Base-by-base conservation (phyloP, 148 eudicot species). In the Chenopodium suecicum region DNA sequence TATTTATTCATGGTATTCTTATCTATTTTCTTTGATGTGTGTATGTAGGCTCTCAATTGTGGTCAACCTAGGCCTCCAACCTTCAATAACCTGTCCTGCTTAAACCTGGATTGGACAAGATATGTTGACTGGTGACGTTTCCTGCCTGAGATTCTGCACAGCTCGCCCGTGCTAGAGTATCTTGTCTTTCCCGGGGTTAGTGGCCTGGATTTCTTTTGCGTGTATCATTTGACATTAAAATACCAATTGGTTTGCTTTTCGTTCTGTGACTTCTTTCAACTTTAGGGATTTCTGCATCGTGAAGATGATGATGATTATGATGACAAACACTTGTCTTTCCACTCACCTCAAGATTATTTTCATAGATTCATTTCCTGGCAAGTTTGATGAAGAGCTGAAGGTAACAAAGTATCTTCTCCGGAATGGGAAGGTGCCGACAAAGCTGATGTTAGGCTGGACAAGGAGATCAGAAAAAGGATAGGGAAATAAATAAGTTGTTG, bases 101-200 rank as follows among this genome's bases (percentile, higher is more conserved):
- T 67, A 47, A 73, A 67, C 27, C 62, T 78, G 22, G 80, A 64
- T 8, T 78, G 60, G 60, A 29, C 11, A 25, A 66, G 60, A 47
- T 78, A 19, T 50, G 4, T 67, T 47, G 1, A 66, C 23, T 78
- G 73, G 80, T 2, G 64, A 48, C 25, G 7, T 16, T 9, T 47
- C 44, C 50, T 78, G 63, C 62, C 60, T 9, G 23, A 78, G 44
- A 11, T 78, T 48, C 64, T 67, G 25, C 60, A 48, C 13, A 78
- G 73, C 73, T 48, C 73, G 0, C 80, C 73, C 17, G 7, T 27
- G 14, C 68, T 78, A 17, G 73, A 66, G 64, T 19, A 67, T 19
- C 73, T 67, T 47, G 54, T 67, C 41, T 67, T 78, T 20, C 22
- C 80, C 46, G 63, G 20, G 80, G 80, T 78, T 14, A 16, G 73